Percentiles rank a stretch among this genome's conserved stretches.
phyloP scores from a whole-genome alignment of 1,284 basidiomycete species.

The Puccinia hordei region DNA sequence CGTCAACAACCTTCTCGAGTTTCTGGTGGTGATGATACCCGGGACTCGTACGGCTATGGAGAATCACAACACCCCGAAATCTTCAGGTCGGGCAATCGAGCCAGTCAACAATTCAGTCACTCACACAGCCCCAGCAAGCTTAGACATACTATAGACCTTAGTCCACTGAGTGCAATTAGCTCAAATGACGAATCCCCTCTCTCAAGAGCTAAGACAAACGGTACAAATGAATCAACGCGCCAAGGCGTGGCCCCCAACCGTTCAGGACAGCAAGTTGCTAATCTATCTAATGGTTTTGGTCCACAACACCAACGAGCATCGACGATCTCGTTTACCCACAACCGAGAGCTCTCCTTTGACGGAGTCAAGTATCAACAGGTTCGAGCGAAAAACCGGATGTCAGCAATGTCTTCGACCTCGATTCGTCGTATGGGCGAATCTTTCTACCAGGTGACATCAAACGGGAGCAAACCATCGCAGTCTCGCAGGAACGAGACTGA shows the following conservation, averaged over 20 bases:
- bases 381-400: constrained; percentile 19
- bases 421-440: not conserved
- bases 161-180: constrained; percentile 29
- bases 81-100: constrained; percentile 19
- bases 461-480: not conserved
- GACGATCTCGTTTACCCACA: constrained; percentile 40
- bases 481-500: not conserved
- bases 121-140: constrained; percentile 49
- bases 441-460: not conserved
- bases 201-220: constrained; percentile 18
- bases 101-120: constrained; percentile 9
- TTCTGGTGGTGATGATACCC: not conserved
- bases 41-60: not conserved
- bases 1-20: not conserved
- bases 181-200: constrained; percentile 34
- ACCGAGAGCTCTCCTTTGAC: constrained; percentile 20
- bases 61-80: not conserved
- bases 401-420: constrained; percentile 17
- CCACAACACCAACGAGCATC: constrained; percentile 23
- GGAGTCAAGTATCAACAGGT: not conserved
- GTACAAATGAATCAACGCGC: not conserved
- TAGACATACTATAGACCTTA: constrained; percentile 8
- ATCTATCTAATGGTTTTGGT: not conserved
- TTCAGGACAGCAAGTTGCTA: not conserved
- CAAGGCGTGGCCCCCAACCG: not conserved